Base-by-base conservation (phyloP, 345 rosid genomes). In the Brassica cretica region DNA sequence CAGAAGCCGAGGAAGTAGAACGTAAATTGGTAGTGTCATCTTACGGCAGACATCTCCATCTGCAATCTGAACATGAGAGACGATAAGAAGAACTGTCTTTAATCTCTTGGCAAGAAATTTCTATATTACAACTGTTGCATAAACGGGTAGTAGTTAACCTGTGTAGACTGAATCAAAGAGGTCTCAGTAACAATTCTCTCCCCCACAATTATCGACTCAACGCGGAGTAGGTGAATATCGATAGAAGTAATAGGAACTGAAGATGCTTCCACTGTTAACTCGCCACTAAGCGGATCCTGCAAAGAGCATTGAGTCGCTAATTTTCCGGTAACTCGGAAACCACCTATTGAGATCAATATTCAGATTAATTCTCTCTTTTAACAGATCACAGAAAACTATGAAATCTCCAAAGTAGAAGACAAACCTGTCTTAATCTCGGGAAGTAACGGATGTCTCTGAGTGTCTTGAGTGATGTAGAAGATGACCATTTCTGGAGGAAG, bases 381-480 rank as follows among this genome's bases (percentile, higher is more conserved):
- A 14, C 3, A 51, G 0, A 74, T 24, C 37, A 49, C 11, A 5
- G 7, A 55, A 1, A 74, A 29, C 35, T 33, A 3, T 2, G 9
- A 39, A 11, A 62, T 58, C 64, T 29, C 71, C 51, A 30, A 32
- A 30, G 0, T 51, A 18, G 58, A 15, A 68, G 24, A 56, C 32
- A 76, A 46, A 91, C 95, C 97, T 80, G 93, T 77, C 74, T 88
- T 92, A 76, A 94, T 68, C 73, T 88, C 92, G 5, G 98, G 94
- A 76, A 94, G 93, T 73, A 94, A 68, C 1, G 92, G 97, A 80
- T 92, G 97, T 78, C 86, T 89, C 77, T 94, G 95, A 59, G 98
- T 94, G 69, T 92, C 95, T 80, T 90, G 98, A 69, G 97, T 92
- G 64, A 94, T 89, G 80, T 92, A 89, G 77, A 94, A 92, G 76